Evolutionary conservation across 2,329 filamentous ascomycete species (phyloP), one percentile per base, ranked within the genome.

Genomic region (Scedosporium minutisporum): DNA sequence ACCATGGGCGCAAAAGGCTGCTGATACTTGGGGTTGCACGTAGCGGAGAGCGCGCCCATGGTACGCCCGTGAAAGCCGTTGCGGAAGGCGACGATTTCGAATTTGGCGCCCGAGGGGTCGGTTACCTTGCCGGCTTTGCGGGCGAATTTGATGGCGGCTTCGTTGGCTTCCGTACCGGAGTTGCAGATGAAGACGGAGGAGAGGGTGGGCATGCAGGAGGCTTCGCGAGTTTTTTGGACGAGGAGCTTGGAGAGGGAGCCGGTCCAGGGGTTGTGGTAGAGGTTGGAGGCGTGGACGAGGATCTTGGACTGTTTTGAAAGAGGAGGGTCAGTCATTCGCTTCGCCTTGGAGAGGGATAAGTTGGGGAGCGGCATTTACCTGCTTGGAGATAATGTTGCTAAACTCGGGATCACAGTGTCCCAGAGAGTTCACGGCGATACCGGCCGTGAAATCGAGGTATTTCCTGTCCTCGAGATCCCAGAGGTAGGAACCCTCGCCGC

Each of bases 21-120:
- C 77, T 99, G 95, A 77, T 99, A 99, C 75, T 99, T 99, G 18
- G 92, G 91, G 77, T 97, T 99, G 58, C 93, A 95, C 4, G 95
- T 99, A 10, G 95, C 95, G n/a, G 91, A 96, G 55, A 99, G 78
- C 63, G 88, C 87, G 60, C 95, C 95, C 91, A 97, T 96, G 16
- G 95, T 97, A 64, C 95, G 88, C 69, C 95, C 95, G 75, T 99
- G 95, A 82, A 99, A 99, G 46, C 91, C 93, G 69, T 89, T 88
- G 69, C 90, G 79, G 80, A 97, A 99, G 16, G 91, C 96, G 60
- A 97, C 90, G 58, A 99, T 77, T 70, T 97, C 92, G 68, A 85
- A 75, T 78, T 97, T 96, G 21, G 75, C 76, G 58, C 89, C 88
- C 0, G 85, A 85, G 0, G 89, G 85, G 66, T 92, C 88, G 29